Evolutionary conservation across 148 eudicot species (phyloP).

Genomic region (Heliamphora exappendiculata): DNA sequence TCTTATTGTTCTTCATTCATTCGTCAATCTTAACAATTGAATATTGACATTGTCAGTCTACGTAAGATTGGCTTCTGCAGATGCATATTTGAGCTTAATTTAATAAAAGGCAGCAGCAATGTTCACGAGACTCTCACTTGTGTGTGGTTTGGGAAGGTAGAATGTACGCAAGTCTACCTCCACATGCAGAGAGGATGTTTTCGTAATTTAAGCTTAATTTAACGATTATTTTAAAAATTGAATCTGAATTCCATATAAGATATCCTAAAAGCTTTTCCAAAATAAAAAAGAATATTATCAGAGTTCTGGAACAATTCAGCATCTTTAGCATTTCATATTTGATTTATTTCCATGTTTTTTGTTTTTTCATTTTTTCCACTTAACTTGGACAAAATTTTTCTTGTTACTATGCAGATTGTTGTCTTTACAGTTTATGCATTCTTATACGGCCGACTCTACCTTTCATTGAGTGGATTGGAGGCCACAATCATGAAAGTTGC

Average conservation of each 20-base stretch:
- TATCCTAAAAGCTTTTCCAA: not conserved
- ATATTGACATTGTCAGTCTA: no score
- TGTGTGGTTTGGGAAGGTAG: no score
- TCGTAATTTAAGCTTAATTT: not conserved
- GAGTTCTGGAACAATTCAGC: not conserved
- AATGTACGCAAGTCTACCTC: no score
- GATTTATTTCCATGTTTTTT: not conserved
- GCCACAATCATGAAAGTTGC: slow-evolving; percentile 21
- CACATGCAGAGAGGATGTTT: no score
- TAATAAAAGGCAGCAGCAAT: no score
- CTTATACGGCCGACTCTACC: slow-evolving; percentile 43
- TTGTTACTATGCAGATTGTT: slow-evolving; percentile 24
- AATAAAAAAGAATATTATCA: not conserved
- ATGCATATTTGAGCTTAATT: no score
- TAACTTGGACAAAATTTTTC: not conserved
- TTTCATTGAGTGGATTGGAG: slow-evolving; percentile 47
- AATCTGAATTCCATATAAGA: not conserved
- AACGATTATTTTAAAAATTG: not conserved
- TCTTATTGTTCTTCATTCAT: no score
- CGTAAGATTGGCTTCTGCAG: no score
- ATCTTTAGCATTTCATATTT: not conserved
- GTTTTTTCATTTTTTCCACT: not conserved
- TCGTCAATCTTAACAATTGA: no score
- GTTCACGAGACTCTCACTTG: no score
- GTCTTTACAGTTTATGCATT: slow-evolving; percentile 37